These are phyloP conservation scores for Geosmithia putterillii DNA, from an alignment of 2,329 filamentous ascomycete genomes.

Conservation along the genomic window DNA sequence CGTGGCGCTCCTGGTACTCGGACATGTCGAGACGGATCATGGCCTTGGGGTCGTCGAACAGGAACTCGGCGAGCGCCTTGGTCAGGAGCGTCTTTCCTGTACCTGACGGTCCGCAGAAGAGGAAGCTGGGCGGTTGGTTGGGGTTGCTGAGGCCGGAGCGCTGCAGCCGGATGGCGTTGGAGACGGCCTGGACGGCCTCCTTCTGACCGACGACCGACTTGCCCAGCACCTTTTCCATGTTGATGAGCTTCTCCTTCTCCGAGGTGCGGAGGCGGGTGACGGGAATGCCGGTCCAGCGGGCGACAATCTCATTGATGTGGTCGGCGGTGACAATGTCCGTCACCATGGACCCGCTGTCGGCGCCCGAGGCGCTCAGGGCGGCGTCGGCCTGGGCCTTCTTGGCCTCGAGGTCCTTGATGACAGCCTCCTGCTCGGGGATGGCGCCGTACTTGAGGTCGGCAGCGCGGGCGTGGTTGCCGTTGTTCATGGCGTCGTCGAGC, in stretches of 20 bases:
- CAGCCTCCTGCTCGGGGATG: slow-evolving; percentile 77
- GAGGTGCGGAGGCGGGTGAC: slow-evolving; percentile 88
- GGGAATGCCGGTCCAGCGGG: slow-evolving; percentile 95
- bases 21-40: slow-evolving; percentile 99
- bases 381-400: slow-evolving; percentile 72
- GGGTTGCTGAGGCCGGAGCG: slow-evolving; percentile 90
- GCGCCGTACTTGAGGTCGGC: slow-evolving; percentile 96
- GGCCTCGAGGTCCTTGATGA: slow-evolving; percentile 70
- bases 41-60: slow-evolving; percentile 91
- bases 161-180: slow-evolving; percentile 91
- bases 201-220: slow-evolving; percentile 87
- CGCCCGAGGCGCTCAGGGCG: slow-evolving; percentile 43
- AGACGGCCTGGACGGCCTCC: slow-evolving; percentile 85
- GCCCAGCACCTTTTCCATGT: slow-evolving; percentile 82
- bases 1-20: slow-evolving; percentile 95
- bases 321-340: slow-evolving; percentile 92
- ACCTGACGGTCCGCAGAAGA: slow-evolving; percentile 97
- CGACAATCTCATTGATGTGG: slow-evolving; percentile 98
- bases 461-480: slow-evolving; percentile 71
- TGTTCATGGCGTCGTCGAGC: slow-evolving; percentile 82
- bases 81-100: slow-evolving; percentile 96
- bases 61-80: slow-evolving; percentile 92
- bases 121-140: slow-evolving; percentile 93
- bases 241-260: slow-evolving; percentile 95
- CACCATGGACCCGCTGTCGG: slow-evolving; percentile 60